phyloP scores from a whole-genome alignment of 495 filamentous ascomycete genomes.

The Neurospora tetraspora region DNA sequence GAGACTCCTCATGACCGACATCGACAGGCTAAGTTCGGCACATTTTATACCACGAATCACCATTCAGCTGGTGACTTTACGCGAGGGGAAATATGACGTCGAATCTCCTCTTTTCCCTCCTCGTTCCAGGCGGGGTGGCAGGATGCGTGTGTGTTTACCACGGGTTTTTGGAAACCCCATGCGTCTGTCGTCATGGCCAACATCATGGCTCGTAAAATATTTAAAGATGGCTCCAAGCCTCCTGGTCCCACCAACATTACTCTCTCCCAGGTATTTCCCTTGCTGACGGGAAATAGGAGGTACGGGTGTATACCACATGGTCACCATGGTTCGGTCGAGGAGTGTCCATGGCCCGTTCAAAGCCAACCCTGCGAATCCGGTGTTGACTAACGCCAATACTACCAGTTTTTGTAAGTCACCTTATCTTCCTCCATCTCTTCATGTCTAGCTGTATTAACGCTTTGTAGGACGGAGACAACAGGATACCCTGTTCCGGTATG shows the following conservation, averaged over 20 bases:
- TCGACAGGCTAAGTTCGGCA: background rate
- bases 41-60: background rate
- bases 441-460: background rate
- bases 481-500: slow-evolving; percentile 40
- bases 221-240: background rate
- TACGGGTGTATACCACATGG: slow-evolving; percentile 46
- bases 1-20: background rate
- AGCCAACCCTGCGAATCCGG: slow-evolving; percentile 38
- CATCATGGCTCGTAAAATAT: background rate
- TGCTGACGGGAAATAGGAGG: slow-evolving; percentile 26
- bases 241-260: too few relatives aligned
- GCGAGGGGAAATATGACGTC: background rate
- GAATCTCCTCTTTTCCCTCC: background rate
- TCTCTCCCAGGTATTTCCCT: background rate
- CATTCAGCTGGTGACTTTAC: background rate
- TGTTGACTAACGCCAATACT: slow-evolving; percentile 45
- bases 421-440: background rate
- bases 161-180: background rate
- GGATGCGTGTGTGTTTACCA: background rate
- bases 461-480: slow-evolving; percentile 40
- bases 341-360: slow-evolving; percentile 47
- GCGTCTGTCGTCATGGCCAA: background rate
- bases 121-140: background rate
- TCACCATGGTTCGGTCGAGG: slow-evolving; percentile 41
- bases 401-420: slow-evolving; percentile 28